These are phyloP conservation scores for Backusella westeae DNA, from an alignment of 192 early-diverging fungal species.

Conservation along the genomic window DNA sequence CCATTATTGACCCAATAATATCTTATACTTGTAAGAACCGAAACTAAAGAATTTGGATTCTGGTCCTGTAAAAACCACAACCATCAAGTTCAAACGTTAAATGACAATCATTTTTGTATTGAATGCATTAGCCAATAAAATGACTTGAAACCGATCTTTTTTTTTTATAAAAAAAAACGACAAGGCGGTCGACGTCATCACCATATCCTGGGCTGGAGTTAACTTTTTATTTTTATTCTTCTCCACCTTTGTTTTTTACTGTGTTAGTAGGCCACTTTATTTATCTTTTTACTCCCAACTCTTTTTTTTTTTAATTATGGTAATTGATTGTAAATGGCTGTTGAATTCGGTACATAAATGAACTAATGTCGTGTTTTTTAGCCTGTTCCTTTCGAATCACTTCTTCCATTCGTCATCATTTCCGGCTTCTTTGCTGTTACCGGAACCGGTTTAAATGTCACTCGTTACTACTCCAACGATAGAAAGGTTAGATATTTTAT, in stretches of 20 bases:
- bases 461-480: constrained; percentile 60
- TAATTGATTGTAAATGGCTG: not conserved
- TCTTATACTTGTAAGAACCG: too few relatives aligned
- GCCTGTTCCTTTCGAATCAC: constrained; percentile 78
- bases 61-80: not conserved
- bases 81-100: not conserved
- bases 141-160: not conserved
- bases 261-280: constrained; percentile 8
- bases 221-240: constrained; percentile 8
- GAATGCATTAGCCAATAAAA: not conserved
- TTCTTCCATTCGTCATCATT: constrained; percentile 75
- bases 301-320: constrained; percentile 6
- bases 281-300: constrained; percentile 17
- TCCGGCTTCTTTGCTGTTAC: constrained; percentile 63
- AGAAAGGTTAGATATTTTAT: constrained; percentile 48
- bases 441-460: constrained; percentile 54
- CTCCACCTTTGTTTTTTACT: not conserved
- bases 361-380: not conserved
- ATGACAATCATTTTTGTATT: too few relatives aligned
- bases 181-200: not conserved
- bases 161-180: not conserved
- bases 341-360: not conserved
- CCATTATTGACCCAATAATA: too few relatives aligned
- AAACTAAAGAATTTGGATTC: too few relatives aligned
- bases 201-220: not conserved